phyloP scores from a whole-genome alignment of 345 rosid genomes.

The Laguncularia racemosa region DNA sequence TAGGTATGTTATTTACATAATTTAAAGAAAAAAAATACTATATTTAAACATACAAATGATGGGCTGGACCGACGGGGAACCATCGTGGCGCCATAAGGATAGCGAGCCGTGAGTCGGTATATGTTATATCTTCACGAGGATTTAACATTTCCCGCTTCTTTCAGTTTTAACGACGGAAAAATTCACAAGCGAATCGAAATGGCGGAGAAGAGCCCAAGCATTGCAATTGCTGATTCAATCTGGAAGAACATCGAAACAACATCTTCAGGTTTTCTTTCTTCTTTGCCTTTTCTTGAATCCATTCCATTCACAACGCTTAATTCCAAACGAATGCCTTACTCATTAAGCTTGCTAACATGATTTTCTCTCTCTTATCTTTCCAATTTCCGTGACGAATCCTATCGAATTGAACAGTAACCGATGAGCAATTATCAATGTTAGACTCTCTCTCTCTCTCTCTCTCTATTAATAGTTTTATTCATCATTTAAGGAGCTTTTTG shows the following conservation, averaged over 20 bases:
- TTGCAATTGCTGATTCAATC: conserved; percentile 46
- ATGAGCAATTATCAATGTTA: conserved; percentile 73
- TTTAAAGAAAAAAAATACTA: no score
- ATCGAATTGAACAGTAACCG: conserved; percentile 38
- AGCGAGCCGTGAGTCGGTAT: no score
- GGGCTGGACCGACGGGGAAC: no score
- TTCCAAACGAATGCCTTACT: accelerated
- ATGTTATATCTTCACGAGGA: no score
- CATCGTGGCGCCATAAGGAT: no score
- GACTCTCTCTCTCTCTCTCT: conserved; percentile 10
- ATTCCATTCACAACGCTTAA: not conserved
- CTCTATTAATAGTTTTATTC: not conserved
- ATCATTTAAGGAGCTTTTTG: not conserved
- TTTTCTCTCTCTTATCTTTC: not conserved
- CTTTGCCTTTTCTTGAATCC: not conserved
- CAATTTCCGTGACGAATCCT: not conserved
- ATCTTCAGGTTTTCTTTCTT: conserved; percentile 30
- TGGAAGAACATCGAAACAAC: conserved; percentile 54
- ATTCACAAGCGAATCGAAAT: no score
- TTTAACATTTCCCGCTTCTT: no score
- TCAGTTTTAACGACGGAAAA: no score
- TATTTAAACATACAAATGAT: no score
- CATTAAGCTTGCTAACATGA: not conserved
- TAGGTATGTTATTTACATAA: no score
- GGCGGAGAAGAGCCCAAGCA: conserved; percentile 27